Percentiles rank a stretch among this genome's conserved stretches.
Conservation (phyloP, 164 flowering plant genomes). For the grape (Vitis vinifera) region DNA sequence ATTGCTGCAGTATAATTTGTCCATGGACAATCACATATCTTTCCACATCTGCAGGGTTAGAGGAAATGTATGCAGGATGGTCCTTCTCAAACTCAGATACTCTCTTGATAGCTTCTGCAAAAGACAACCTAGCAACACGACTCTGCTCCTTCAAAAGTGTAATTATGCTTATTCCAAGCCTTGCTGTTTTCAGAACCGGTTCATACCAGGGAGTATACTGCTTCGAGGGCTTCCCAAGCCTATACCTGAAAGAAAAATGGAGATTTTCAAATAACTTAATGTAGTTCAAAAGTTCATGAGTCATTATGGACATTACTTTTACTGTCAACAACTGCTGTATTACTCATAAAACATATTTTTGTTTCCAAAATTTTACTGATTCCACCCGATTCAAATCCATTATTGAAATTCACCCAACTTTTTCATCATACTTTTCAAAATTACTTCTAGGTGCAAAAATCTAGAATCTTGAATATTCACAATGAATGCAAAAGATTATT, state of each 20-base stretch:
- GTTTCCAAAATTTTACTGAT: too few species aligned
- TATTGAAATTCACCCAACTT: neutral
- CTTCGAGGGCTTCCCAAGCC: constrained; percentile 94
- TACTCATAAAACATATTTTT: neutral
- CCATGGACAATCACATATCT: constrained; percentile 87
- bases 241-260: constrained; percentile 56
- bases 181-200: constrained; percentile 71
- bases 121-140: constrained; percentile 68
- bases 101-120: constrained; percentile 61
- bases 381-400: neutral
- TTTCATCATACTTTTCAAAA: neutral
- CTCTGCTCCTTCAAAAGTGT: constrained; percentile 69
- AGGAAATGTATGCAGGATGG: constrained; percentile 58
- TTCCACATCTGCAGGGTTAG: constrained; percentile 56
- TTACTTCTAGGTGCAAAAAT: neutral
- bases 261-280: neutral
- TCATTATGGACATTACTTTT: neutral
- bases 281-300: too few species aligned
- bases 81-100: constrained; percentile 45
- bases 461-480: neutral
- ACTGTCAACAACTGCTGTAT: neutral
- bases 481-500: neutral
- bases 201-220: constrained; percentile 92
- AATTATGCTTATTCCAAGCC: constrained; percentile 64
- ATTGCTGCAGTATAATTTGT: constrained; percentile 73